Evolutionary conservation across 1,284 basidiomycete genomes (phyloP), one percentile per base, ranked within the genome.

Genomic region (Malassezia restricta): DNA sequence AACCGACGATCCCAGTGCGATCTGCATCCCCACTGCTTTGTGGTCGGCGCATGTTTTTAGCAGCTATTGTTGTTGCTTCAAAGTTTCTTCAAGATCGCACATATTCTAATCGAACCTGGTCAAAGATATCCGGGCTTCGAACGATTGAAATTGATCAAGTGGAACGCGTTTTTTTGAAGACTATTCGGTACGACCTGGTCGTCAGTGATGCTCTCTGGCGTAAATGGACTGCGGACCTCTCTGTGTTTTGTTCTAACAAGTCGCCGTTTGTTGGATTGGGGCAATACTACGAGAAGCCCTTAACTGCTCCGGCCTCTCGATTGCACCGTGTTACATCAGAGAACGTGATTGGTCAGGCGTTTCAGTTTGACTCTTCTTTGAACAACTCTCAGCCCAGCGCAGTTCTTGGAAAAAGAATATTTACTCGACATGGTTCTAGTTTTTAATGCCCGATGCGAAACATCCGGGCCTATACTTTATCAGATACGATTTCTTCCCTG

Each of bases 1-100:
- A 2, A 24, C 20, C 20, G 20, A 9, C 6, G 9, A 51, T 50
- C 46, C 49, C 56, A 30, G 42, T 50, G 32, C 47, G 53, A 27
- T 14, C 56, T 29, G 43, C 47, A 17, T 61, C 58, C 20, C 57
- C 57, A 9, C 27, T 58, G 42, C 48, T 57, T 15, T 92, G 89
- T 68, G 86, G 88, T 2, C 80, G 88, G 15, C 80, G 88, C 38
- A 82, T 87, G 1, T 92, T 94, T 75, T 77, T 94, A 7, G 87
- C 87, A 0, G 82, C 86, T 0, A 77, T 94, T 33, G 87, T 94
- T 57, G 78, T 88, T 40, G 88, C 89, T 0, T 84, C 85, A 28
- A 94, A 95, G 71, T 92, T 91, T 73, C 81, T 86, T 53, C 87
- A 91, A 76, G 90, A 95, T 68, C 83, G 85, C 51, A 88, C 85